phyloP scores from a whole-genome alignment of 352 stramenopile genomes.

The Elongisporangium undulatum region DNA sequence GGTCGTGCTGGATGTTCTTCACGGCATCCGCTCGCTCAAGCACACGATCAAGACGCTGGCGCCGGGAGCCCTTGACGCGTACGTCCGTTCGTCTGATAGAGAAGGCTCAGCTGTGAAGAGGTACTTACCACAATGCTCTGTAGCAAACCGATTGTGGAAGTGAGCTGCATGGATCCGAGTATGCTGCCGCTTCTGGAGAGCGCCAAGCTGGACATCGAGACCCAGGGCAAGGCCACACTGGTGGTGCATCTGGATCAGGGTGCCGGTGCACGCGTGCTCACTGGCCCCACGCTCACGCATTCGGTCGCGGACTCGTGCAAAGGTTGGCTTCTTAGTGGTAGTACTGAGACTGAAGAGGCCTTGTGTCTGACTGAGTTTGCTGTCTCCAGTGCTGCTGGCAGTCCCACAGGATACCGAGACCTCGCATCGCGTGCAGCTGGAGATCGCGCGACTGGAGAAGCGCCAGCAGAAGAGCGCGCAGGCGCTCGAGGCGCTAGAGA shows the following conservation, averaged over 20 bases:
- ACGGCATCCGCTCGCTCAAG: constrained; percentile 91
- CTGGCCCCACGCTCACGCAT: constrained; percentile 33
- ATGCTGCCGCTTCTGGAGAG: constrained; percentile 28
- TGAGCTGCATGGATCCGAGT: constrained; percentile 26
- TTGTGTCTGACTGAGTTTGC: constrained; percentile 5
- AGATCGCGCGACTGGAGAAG: constrained; percentile 67
- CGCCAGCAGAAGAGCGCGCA: constrained; percentile 48
- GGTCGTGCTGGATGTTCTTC: constrained; percentile 86
- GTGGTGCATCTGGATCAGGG: constrained; percentile 17
- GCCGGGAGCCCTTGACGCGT: constrained; percentile 20
- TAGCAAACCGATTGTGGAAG: constrained; percentile 14
- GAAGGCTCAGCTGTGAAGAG: neutral
- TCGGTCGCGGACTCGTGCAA: constrained; percentile 49
- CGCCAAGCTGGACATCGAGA: constrained; percentile 36
- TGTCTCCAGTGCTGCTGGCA: constrained; percentile 45
- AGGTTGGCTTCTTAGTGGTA: constrained; percentile 22
- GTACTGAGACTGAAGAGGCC: neutral
- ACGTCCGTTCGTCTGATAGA: neutral
- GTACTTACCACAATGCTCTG: neutral
- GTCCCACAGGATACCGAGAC: constrained; percentile 68
- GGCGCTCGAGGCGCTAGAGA: constrained; percentile 33
- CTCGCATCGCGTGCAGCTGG: constrained; percentile 45
- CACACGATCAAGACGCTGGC: constrained; percentile 73
- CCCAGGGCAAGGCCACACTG: constrained; percentile 10
- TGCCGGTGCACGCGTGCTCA: constrained; percentile 1